Conservation (phyloP, 108 stramenopile genomes). For the Thalassiosira profunda region DNA sequence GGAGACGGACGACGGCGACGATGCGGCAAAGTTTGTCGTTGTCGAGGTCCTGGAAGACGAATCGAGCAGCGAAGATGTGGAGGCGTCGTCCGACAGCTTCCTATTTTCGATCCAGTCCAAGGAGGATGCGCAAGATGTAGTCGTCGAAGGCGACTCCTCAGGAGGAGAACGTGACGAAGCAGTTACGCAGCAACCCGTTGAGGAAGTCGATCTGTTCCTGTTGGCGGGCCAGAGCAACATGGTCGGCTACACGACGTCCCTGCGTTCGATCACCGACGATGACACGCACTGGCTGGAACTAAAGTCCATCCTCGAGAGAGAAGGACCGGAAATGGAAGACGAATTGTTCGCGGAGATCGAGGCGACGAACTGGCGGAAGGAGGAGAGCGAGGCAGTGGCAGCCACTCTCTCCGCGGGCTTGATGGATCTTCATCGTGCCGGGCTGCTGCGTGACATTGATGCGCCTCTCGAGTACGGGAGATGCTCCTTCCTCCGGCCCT, state of each 20-base stretch:
- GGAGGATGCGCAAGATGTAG: too few relatives aligned
- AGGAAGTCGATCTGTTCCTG: conserved; percentile 21
- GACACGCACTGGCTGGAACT: conserved; percentile 1
- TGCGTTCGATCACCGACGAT: not conserved
- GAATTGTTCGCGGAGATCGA: not conserved
- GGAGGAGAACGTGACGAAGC: too few relatives aligned
- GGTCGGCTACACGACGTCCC: not conserved
- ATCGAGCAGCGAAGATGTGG: too few relatives aligned
- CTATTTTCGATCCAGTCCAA: too few relatives aligned
- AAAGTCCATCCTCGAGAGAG: not conserved
- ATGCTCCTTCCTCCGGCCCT: too few relatives aligned
- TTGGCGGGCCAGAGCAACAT: conserved; percentile 15
- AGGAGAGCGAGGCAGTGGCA: not conserved
- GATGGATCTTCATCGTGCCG: not conserved
- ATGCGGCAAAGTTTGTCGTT: too few relatives aligned
- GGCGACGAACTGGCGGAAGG: not conserved
- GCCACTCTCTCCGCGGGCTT: not conserved
- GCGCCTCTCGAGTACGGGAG: not conserved
- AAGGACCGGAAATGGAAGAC: too few relatives aligned
- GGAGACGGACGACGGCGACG: too few relatives aligned
- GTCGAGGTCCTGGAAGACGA: too few relatives aligned
- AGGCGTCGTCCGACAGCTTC: too few relatives aligned
- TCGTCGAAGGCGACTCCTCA: too few relatives aligned
- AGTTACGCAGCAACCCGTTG: too few relatives aligned
- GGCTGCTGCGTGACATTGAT: conserved; percentile 10